Evolutionary conservation across 2,329 filamentous ascomycete species (phyloP).

Genomic region (Fusarium poae): DNA sequence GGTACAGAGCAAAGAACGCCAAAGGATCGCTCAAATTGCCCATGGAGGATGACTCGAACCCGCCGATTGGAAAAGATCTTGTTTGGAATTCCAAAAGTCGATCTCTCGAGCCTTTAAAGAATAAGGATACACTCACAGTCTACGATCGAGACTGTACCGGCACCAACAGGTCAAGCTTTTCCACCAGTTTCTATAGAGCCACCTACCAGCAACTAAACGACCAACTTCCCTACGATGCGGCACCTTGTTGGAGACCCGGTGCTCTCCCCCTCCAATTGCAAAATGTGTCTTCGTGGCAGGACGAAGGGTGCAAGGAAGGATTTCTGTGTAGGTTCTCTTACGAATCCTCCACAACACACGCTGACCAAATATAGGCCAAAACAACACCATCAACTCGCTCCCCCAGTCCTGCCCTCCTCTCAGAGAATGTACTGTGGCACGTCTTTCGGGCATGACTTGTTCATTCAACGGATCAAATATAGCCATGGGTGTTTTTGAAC

Average conservation of each 20-base stretch:
- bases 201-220: slow-evolving; percentile 42
- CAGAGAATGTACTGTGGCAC: slow-evolving; percentile 53
- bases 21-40: slow-evolving; percentile 44
- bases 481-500: slow-evolving; percentile 63
- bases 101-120: slow-evolving; percentile 46
- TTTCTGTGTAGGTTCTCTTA: slow-evolving; percentile 57
- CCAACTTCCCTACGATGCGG: slow-evolving; percentile 53
- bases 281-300: slow-evolving; percentile 53
- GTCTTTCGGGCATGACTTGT: slow-evolving; percentile 55
- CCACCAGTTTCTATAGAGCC: slow-evolving; percentile 57
- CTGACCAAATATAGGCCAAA: slow-evolving; percentile 51
- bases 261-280: slow-evolving; percentile 59
- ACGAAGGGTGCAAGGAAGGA: slow-evolving; percentile 56
- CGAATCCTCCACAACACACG: background rate
- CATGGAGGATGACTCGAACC: slow-evolving; percentile 55
- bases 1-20: slow-evolving; percentile 54
- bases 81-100: slow-evolving; percentile 47
- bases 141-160: slow-evolving; percentile 60
- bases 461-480: slow-evolving; percentile 52
- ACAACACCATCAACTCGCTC: slow-evolving; percentile 62
- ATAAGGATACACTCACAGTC: slow-evolving; percentile 47
- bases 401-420: slow-evolving; percentile 60
- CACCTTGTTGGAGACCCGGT: slow-evolving; percentile 57
- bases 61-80: slow-evolving; percentile 51
- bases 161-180: slow-evolving; percentile 57